phyloP scores from a whole-genome alignment of 1,139 yeast species.

The Yamadazyma atmosphaerica region DNA sequence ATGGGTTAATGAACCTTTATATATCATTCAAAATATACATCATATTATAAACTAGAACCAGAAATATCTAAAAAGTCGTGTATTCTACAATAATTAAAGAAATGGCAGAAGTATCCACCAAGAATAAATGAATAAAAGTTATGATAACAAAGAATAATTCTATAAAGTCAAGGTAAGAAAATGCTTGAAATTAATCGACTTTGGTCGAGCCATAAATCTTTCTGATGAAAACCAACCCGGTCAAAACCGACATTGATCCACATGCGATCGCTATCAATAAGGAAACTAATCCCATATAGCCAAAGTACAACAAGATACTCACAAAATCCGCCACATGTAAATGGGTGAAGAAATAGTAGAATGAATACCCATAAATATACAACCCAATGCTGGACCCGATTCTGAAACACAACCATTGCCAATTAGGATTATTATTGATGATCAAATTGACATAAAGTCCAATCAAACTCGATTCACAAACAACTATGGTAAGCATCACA shows the following conservation, averaged over 20 bases:
- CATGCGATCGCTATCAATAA: conserved; percentile 65
- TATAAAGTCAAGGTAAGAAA: neutral
- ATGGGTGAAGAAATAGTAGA: conserved; percentile 61
- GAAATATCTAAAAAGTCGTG: neutral
- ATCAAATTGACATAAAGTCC: conserved; percentile 64
- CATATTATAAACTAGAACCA: neutral
- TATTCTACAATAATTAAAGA: neutral
- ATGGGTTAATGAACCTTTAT: no score
- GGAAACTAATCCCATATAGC: conserved; percentile 69
- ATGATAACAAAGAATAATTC: neutral
- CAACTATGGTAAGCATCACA: conserved; percentile 57
- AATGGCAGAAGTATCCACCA: neutral
- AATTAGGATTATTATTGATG: conserved; percentile 59
- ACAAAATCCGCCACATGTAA: conserved; percentile 66
- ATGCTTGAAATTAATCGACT: conserved; percentile 39
- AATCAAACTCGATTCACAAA: conserved; percentile 73
- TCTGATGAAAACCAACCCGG: conserved; percentile 61
- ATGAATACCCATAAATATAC: conserved; percentile 67
- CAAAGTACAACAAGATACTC: conserved; percentile 67
- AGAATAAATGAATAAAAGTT: no score
- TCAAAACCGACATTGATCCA: conserved; percentile 72
- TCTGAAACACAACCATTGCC: conserved; percentile 86
- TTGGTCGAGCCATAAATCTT: conserved; percentile 60
- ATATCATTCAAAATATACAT: neutral
- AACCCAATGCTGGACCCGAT: conserved; percentile 72